A percentile compares a stretch with the other conserved stretches of the same genome.
phyloP scores from a whole-genome alignment of 768 basidiomycete species.

The Rickenella mellea region DNA sequence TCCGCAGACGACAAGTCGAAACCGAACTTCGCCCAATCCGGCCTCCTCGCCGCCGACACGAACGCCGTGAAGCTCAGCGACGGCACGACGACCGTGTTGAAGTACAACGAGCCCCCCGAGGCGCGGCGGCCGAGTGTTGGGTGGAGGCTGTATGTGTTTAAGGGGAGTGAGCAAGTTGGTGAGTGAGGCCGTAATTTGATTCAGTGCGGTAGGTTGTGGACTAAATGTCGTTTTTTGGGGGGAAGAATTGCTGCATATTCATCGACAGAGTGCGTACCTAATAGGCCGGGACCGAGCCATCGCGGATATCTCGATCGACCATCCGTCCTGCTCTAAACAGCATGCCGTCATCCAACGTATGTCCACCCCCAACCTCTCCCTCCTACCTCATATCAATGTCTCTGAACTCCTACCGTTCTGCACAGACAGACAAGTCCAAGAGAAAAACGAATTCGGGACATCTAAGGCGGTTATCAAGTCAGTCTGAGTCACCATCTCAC shows the following conservation, averaged over 20 bases:
- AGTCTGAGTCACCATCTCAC: slow-evolving; percentile 17
- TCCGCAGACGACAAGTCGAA: slow-evolving; percentile 51
- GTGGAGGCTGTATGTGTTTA: slow-evolving; percentile 97
- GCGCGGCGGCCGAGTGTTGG: slow-evolving; percentile 83
- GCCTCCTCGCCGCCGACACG: slow-evolving; percentile 90
- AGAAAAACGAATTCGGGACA: slow-evolving; percentile 81
- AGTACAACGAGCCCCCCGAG: slow-evolving; percentile 98
- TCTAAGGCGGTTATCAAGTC: slow-evolving; percentile 78
- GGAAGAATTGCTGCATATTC: slow-evolving; percentile 83
- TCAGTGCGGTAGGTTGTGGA: neutral
- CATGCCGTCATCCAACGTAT: slow-evolving; percentile 92
- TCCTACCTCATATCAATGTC: slow-evolving; percentile 4
- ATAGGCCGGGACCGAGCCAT: slow-evolving; percentile 85
- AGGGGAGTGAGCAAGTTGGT: slow-evolving; percentile 90
- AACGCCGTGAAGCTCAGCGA: slow-evolving; percentile 75
- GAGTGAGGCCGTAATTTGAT: slow-evolving; percentile 20
- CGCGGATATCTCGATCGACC: slow-evolving; percentile 80
- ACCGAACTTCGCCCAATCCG: slow-evolving; percentile 85
- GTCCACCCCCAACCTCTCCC: slow-evolving; percentile 14
- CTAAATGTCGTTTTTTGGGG: neutral
- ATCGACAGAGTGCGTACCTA: slow-evolving; percentile 90
- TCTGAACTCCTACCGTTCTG: too few relatives aligned
- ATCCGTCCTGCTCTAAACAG: slow-evolving; percentile 97
- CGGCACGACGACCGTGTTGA: slow-evolving; percentile 77
- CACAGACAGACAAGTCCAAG: slow-evolving; percentile 71